Evolutionary conservation across 2,329 filamentous ascomycete genomes (phyloP), one percentile per base, ranked within the genome.

Genomic region (Coleophoma crateriformis): DNA sequence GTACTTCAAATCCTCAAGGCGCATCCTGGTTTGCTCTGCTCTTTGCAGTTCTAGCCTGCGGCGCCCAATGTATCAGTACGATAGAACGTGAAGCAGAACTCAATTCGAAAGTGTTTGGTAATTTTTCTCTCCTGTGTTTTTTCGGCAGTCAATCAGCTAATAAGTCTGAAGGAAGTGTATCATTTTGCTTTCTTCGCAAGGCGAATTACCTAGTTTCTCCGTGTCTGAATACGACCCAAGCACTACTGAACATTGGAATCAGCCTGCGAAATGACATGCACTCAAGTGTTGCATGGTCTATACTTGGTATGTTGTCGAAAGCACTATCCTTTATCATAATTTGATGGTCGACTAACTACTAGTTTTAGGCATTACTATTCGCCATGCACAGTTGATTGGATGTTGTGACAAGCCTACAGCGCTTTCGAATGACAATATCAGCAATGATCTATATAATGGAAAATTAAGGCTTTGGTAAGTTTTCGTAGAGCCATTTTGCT

Each of bases 201-300:
- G 39, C 15, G 14, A 48, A 48, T 34, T 48, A 40, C 32, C 27
- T 48, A 42, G 27, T 37, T 15, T n/a, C n/a, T 27, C 46, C 46
- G 17, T 40, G 20, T 17, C 27, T 42, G 8, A 48, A 48, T 17
- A 12, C 32, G 19, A 42, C 43, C 33, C 37, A 48, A 33, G 32
- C 38, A 43, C 27, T 48, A 14, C n/a, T 48, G 27, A 20, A 33
- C 14, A 33, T 48, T 12, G 46, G 46, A 22, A 42, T 19, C 27
- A 42, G 39, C 39, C 17, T 48, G 15, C 38, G 39, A 43, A 48
- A 48, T 43, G 32, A 48, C 19, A 33, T 41, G n/a, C 35, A 48
- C 14, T 39, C 46, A 17, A 39, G 39, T 44, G 38, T 33, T 20
- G 39, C 46, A 7, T 48, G 46, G 46, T 41, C 38, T 20, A 11